These are phyloP conservation scores for Pontederia crassipes DNA, from an alignment of 176 grass and related monocot genomes.

Conservation along the genomic window DNA sequence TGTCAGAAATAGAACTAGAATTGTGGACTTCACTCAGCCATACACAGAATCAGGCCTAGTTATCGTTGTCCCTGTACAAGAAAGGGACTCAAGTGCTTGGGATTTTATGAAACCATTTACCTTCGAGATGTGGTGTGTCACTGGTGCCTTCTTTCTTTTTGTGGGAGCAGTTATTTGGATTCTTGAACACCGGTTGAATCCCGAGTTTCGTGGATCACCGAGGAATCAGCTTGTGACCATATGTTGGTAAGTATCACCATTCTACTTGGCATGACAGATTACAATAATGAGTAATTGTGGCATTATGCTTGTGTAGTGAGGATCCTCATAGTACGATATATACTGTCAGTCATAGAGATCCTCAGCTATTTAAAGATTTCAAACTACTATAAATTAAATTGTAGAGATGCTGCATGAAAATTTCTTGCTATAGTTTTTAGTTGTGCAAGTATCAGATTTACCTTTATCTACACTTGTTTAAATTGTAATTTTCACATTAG, in stretches of 20 bases:
- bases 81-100: conserved; percentile 47
- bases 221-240: conserved; percentile 47
- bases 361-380: no score
- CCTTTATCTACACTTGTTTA: no score
- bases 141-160: conserved; percentile 53
- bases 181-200: conserved; percentile 61
- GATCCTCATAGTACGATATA: no score
- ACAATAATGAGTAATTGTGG: no score
- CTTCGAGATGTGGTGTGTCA: conserved; percentile 65
- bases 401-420: no score
- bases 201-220: conserved; percentile 61
- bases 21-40: conserved; percentile 72
- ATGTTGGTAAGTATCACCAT: conserved; percentile 39
- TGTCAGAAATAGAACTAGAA: conserved; percentile 60
- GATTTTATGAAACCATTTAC: conserved; percentile 86
- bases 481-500: no score
- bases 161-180: conserved; percentile 78
- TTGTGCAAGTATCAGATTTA: no score
- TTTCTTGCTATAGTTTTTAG: no score
- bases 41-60: conserved; percentile 61
- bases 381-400: no score
- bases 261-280: not conserved
- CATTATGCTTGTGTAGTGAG: no score
- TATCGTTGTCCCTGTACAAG: conserved; percentile 39
- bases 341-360: no score